These are phyloP conservation scores for Xylaria venustula DNA, from an alignment of 495 filamentous ascomycete genomes.

Conservation along the genomic window DNA sequence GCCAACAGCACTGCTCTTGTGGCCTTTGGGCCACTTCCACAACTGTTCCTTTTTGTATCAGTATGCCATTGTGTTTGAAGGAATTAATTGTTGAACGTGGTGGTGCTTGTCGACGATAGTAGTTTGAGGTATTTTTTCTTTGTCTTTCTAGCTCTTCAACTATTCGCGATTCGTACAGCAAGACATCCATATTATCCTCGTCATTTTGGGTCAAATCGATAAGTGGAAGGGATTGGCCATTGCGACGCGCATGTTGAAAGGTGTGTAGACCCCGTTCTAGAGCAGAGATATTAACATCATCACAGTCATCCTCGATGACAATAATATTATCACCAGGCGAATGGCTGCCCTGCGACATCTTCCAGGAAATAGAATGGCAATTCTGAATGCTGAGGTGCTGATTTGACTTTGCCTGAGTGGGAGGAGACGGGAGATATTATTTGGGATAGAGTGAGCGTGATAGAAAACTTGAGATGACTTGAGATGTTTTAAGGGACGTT, in stretches of 20 bases:
- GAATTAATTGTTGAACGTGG: neutral
- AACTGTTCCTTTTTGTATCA: neutral
- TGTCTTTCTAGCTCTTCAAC: neutral
- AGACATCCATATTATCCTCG: neutral
- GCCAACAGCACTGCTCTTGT: neutral
- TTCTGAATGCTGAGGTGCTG: too few relatives aligned
- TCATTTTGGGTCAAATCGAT: neutral
- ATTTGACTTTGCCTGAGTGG: too few relatives aligned
- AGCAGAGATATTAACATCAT: neutral
- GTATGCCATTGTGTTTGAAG: neutral
- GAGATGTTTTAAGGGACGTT: too few relatives aligned
- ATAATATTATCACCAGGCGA: neutral
- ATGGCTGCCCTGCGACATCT: neutral
- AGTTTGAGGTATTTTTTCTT: neutral
- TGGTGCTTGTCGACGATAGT: neutral
- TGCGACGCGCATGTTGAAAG: neutral
- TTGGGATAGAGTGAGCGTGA: too few relatives aligned
- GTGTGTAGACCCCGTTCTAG: neutral
- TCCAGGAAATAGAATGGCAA: too few relatives aligned
- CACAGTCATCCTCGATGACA: neutral
- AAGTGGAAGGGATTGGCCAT: neutral
- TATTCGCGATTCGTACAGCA: neutral
- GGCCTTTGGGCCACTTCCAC: neutral
- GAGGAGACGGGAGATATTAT: too few relatives aligned
- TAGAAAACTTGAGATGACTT: too few relatives aligned